Base-by-base conservation (phyloP, 805 yeast genomes). In the Diddensiella caesifluorescens region DNA sequence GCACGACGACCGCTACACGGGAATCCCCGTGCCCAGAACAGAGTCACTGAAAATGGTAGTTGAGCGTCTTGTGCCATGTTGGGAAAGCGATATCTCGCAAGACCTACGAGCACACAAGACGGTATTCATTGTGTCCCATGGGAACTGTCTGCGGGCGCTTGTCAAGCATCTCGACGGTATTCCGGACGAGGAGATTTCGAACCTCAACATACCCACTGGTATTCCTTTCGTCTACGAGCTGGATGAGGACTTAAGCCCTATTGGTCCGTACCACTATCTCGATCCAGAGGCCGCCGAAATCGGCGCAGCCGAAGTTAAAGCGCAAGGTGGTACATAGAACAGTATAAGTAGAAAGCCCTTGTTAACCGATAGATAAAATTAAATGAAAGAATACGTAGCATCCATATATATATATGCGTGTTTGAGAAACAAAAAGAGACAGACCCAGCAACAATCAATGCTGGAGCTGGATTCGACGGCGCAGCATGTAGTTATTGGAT, bases 261-360 rank as follows among this genome's bases (percentile, higher is more conserved):
- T 79, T 61, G 83, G 84, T 75, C 85, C 86, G 54, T 77, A 87
- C 56, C 84, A 84, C 76, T 85, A 85, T 78, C 79, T 85, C 71
- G 95, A 85, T 72, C 95, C 95, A 62, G 94, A 83, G 71, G 95
- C 95, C 61, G 95, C 95, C 61, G 94, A 87, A 54, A 92, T 92
- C 43, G 95, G 95, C 77, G 95, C 95, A 54, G 95, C 94, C 64
- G 92, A 92, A 48, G 95, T 85, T 61, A 95, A 95, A 57, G 83
- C 83, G 55, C 95, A 85, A 71, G 95, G 95, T n/a, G n/a, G n/a
- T n/a, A n/a, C n/a, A n/a, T n/a, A n/a, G n/a, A n/a, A n/a, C n/a
- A n/a, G n/a, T n/a, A n/a, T n/a, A n/a, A n/a, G n/a, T n/a, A n/a
- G n/a, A n/a, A n/a, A n/a, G n/a, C n/a, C n/a, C n/a, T n/a, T n/a